Evolutionary conservation across 257 asterid species (phyloP), one percentile per base, ranked within the genome.

Genomic region (Hygrophila difformis): DNA sequence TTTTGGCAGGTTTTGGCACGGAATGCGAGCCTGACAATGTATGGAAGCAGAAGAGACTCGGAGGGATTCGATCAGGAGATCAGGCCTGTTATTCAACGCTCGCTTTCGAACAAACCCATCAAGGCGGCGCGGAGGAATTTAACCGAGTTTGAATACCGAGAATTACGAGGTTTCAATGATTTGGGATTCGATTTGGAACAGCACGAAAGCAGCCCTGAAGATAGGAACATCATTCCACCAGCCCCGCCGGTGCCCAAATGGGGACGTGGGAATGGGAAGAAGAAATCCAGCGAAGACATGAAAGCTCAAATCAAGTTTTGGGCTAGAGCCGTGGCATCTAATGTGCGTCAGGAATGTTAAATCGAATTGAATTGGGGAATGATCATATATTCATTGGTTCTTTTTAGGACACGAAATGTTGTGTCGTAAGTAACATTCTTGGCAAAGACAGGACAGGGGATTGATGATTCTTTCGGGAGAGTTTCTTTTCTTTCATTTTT

Each of bases 261-360:
- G 76, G 77, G n/a, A n/a, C n/a, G 69, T 13, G 65, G 68, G 17
- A 74, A 26, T 26, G 31, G 31, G 31, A 26, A 26, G 31, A 1
- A 67, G 63, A 74, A 51, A 29, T 68, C 88, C 20, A 60, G 61
- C 15, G 89, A 78, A 33, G 89, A 79, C 54, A 70, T 81, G 93
- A 89, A 89, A 74, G 87, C 72, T 33, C 91, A 79, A 63, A 79
- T 89, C 47, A 89, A 62, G 73, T 89, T 81, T 29, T 88, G 97
- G 97, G 97, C 97, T 2, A 66, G 96, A 66, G 81, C 91, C 31
- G 94, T 89, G 58, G 97, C 97, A 21, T 81, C 95, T 51, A 84
- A 84, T 47, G 93, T 84, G 62, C 88, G 86, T 43, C 78, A 87
- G 55, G 79, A 87, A 57, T 80, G 80, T 39, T 71, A 12, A 33